Percentiles rank a stretch among this genome's conserved stretches.
phyloP scores from a whole-genome alignment of 352 stramenopile genomes.

The Blastocystis sp. region DNA sequence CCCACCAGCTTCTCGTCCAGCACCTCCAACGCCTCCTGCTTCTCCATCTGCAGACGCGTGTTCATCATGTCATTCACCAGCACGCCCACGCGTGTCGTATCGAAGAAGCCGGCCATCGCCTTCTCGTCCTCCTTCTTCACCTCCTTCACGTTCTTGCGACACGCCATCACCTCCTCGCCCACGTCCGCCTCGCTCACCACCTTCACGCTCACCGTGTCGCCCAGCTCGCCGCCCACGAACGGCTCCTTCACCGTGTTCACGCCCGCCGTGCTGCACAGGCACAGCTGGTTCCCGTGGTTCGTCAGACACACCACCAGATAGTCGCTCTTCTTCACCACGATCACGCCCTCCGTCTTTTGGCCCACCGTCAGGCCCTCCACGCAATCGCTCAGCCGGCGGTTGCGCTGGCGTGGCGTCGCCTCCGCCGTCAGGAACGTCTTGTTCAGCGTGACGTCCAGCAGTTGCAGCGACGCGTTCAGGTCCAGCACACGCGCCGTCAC shows the following conservation, averaged over 20 bases:
- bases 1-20: conserved; percentile 32
- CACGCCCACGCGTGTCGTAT: neutral
- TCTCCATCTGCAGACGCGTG: no score
- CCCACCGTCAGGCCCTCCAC: neutral
- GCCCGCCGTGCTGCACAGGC: neutral
- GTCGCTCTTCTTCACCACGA: conserved; percentile 35
- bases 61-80: neutral
- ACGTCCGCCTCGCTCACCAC: conserved; percentile 8
- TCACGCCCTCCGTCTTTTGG: neutral
- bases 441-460: conserved; percentile 49
- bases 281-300: conserved; percentile 26
- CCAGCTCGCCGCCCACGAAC: neutral
- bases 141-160: conserved; percentile 26
- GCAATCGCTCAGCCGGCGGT: conserved; percentile 2
- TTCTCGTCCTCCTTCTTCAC: neutral
- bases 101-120: conserved; percentile 33
- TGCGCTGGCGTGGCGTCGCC: neutral
- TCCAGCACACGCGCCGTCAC: conserved; percentile 63
- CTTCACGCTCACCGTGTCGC: neutral
- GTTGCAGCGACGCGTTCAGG: conserved; percentile 42
- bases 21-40: neutral
- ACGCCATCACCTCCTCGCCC: neutral
- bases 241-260: conserved; percentile 24
- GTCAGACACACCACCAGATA: conserved; percentile 31
- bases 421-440: conserved; percentile 3